Conservation (phyloP, 176 grass and related monocot species). For the Poa pratensis region DNA sequence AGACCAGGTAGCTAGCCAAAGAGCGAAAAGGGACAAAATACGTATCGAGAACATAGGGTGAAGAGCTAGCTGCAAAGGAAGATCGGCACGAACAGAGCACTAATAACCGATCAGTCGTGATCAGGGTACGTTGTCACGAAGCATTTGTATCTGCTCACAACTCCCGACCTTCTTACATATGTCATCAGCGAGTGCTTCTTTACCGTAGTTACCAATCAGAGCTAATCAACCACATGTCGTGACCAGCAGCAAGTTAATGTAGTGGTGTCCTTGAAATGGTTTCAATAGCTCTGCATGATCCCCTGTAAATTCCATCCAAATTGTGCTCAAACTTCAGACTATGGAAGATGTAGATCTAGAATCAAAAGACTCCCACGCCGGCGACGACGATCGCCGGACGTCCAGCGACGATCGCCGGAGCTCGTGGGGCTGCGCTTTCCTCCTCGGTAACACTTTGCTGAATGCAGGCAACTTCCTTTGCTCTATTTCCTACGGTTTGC, state of each 20-base stretch:
- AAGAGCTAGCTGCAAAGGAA: neutral
- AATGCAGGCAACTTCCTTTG: neutral
- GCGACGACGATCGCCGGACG: conserved; percentile 19
- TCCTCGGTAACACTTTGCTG: conserved; percentile 36
- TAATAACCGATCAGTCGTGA: neutral
- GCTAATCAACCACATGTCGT: no score
- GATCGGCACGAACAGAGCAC: neutral
- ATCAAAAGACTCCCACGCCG: conserved; percentile 24
- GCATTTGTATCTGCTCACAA: neutral
- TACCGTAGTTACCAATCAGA: no score
- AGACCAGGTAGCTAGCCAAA: no score
- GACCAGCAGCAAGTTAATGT: no score
- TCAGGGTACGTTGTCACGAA: conserved; percentile 32
- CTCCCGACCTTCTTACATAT: neutral
- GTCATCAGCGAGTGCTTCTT: no score
- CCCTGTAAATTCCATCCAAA: neutral
- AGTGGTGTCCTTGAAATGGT: neutral
- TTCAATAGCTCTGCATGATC: neutral
- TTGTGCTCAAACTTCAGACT: neutral
- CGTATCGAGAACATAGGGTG: neutral
- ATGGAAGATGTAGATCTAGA: conserved; percentile 48
- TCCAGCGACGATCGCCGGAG: conserved; percentile 33
- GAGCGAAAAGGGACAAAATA: no score
- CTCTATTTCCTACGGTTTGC: no score
- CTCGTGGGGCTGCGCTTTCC: conserved; percentile 39